Base-by-base conservation (phyloP, 495 filamentous ascomycete genomes). In the Neurospora sp. region DNA sequence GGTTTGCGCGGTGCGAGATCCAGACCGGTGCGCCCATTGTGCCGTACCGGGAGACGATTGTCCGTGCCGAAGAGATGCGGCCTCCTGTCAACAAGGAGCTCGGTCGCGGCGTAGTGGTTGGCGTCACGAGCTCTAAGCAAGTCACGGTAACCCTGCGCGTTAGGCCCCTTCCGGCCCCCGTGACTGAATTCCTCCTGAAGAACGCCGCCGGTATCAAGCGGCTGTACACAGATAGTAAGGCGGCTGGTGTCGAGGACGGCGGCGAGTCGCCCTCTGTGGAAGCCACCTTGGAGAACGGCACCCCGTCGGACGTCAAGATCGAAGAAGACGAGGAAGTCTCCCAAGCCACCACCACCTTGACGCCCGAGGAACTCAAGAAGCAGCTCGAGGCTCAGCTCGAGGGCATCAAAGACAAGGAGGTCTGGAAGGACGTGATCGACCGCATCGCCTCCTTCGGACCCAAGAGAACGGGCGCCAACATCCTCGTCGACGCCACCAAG, bases 1-100 rank as follows among this genome's bases (percentile, higher is more conserved):
- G 96, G 7, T 99, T 97, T 81, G 96, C 96, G 4, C 90, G 89
- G 74, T 98, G 97, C 74, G 96, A 99, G 72, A 96, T 99, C 71
- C 96, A 98, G 75, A 92, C 92, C 70, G 93, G 94, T 70, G 91
- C 91, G 40, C 94, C 96, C 3, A 98, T 98, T 70, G 96, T 99
- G 6, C 96, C 96, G 8, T 99, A 97, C 81, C 88, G 94, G 22
- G 96, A 99, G 81, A 94, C 92, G 3, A 98, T 97, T 61, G 90
- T 97, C 41, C 87, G 87, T 68, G 92, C 91, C 1, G 85, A 90
- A 17, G 96, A 99, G 79, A 99, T 99, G 96, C 88, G 93, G 3
- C 88, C 94, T 0, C 92, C 94, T 0, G 94, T 86, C 74, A 92
- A 95, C 76, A 92, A 93, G 72, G 93, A 95, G 4, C 83, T 97